Evolutionary conservation across 306 rosid species (phyloP).

Genomic region (Cicer bijugum): DNA sequence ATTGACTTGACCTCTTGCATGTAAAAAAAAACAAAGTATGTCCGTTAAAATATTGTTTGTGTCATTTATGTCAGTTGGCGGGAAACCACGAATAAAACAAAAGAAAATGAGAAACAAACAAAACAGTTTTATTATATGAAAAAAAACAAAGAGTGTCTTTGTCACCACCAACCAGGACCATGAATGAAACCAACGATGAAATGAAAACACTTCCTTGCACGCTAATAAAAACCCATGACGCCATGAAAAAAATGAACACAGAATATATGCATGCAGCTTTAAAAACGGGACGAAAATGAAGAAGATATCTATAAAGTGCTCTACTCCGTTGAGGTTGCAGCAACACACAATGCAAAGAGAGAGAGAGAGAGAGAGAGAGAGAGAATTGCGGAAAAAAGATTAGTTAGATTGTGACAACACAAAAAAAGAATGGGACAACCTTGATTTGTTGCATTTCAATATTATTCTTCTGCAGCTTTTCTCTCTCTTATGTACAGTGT

Average conservation of each 20-base stretch:
- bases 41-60: no score
- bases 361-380: slow-evolving; percentile 40
- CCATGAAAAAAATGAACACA: no score
- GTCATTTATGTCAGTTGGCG: slow-evolving; percentile 57
- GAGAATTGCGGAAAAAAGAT: slow-evolving; percentile 81
- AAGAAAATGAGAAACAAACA: slow-evolving; percentile 49
- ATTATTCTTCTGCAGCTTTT: slow-evolving; percentile 83
- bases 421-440: slow-evolving; percentile 70
- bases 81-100: slow-evolving; percentile 58
- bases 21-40: no score
- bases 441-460: slow-evolving; percentile 75
- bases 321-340: slow-evolving; percentile 36
- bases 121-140: slow-evolving; percentile 2
- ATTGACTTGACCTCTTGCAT: no score
- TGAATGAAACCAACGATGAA: not conserved
- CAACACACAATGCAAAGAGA: not conserved
- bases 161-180: slow-evolving; percentile 33
- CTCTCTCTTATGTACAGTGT: slow-evolving; percentile 4
- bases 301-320: no score
- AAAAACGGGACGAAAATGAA: no score
- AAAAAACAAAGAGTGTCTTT: slow-evolving; percentile 5
- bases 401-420: slow-evolving; percentile 71
- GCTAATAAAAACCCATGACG: slow-evolving; percentile 35
- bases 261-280: no score
- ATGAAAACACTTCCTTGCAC: slow-evolving; percentile 30